A percentile compares a stretch with the other conserved stretches of the same genome.
Evolutionary conservation across 2,329 filamentous ascomycete genomes (phyloP).

Genomic region (Ophiognomonia clavigignenti-juglandacearum): DNA sequence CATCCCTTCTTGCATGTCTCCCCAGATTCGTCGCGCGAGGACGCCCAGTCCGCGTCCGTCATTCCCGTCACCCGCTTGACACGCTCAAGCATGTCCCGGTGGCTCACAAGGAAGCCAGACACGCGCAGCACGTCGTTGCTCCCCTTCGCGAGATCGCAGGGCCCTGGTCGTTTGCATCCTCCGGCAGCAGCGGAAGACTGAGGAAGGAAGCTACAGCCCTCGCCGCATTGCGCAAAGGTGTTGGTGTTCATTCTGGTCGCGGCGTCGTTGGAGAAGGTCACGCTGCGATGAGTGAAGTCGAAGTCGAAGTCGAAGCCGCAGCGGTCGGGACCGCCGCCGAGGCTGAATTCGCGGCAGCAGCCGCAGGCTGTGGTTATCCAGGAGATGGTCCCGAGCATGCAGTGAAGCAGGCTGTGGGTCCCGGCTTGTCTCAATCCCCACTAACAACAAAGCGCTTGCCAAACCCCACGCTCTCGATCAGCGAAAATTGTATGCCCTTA

Average conservation of each 20-base stretch:
- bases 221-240: constrained; percentile 52
- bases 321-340: constrained; percentile 25
- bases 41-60: constrained; percentile 55
- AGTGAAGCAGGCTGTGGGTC: constrained; percentile 16
- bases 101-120: constrained; percentile 52
- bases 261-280: constrained; percentile 49
- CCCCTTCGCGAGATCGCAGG: constrained; percentile 16
- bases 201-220: constrained; percentile 36
- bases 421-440: constrained; percentile 24
- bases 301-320: constrained; percentile 25
- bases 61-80: constrained; percentile 54
- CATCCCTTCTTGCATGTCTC: constrained; percentile 45
- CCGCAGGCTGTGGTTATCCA: constrained; percentile 34
- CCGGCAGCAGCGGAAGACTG: constrained; percentile 31
- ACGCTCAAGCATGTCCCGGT: constrained; percentile 62
- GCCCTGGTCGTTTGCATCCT: constrained; percentile 12
- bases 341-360: constrained; percentile 50
- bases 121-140: constrained; percentile 45
- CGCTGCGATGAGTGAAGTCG: constrained; percentile 17
- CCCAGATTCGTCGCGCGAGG: constrained; percentile 40
- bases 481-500: too few species aligned
- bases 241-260: constrained; percentile 49
- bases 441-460: constrained; percentile 2
- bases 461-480: constrained; percentile 12
- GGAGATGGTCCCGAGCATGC: constrained; percentile 28